Conservation (phyloP, 2,329 filamentous ascomycete genomes). For the Botrytis sinoallii region DNA sequence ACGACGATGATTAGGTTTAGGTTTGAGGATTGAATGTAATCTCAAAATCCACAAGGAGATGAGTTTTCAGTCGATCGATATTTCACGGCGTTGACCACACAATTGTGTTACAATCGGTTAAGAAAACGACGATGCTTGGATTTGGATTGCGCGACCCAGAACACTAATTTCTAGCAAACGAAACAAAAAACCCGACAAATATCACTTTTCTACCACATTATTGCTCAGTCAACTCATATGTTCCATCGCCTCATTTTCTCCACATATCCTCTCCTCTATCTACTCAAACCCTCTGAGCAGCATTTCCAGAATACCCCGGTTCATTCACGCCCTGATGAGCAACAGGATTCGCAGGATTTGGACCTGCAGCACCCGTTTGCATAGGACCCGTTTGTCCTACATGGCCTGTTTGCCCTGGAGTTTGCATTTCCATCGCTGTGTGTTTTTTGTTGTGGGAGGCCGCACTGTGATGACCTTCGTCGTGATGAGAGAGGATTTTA, state of each 20-base stretch:
- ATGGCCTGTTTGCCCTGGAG: background rate
- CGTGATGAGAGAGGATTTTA: background rate
- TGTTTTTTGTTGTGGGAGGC: background rate
- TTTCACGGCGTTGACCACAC: background rate
- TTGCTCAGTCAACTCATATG: too few species aligned
- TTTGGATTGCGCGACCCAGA: background rate
- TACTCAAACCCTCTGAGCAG: background rate
- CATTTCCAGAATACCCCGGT: background rate
- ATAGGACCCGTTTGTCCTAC: background rate
- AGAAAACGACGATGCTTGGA: background rate
- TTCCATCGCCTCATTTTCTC: background rate
- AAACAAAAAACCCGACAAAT: background rate
- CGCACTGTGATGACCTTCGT: background rate
- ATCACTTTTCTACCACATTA: background rate
- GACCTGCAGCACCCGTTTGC: background rate
- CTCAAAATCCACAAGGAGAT: background rate
- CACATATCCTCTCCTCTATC: background rate
- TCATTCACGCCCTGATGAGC: background rate
- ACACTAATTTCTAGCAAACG: background rate
- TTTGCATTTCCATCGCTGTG: slow-evolving; percentile 13
- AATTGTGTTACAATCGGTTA: background rate
- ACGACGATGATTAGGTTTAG: background rate
- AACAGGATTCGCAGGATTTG: background rate
- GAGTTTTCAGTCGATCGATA: background rate
- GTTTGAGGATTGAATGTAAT: accelerated